Evolutionary conservation across 352 stramenopile species (phyloP), one percentile per base, ranked within the genome.

Genomic region (Globisporangium emineosum): DNA sequence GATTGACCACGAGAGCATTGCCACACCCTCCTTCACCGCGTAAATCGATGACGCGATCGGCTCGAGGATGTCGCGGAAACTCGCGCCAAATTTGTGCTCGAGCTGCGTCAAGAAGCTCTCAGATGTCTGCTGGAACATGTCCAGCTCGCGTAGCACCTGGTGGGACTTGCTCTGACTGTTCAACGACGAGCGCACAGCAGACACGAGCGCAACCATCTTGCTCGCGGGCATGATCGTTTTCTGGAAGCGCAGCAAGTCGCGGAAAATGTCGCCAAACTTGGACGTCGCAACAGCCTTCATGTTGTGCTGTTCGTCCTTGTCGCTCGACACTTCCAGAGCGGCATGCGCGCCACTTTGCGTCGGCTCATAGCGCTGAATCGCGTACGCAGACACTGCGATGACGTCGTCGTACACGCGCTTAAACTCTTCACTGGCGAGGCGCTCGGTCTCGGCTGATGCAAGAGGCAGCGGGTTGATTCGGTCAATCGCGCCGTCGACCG

Each of bases 111-210:
- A 29, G 49, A 94, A 94, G 57, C 79, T 94, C 19, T 95, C 83
- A 8, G 85, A 93, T 7, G 87, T 96, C 51, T 94, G 86, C 63
- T 97, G 86, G 49, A 97, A 92, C 79, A 94, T 90, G n/a, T 92
- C 81, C 12, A 95, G 56, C 45, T 96, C 89, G 25, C 88, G 84
- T 25, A 91, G 65, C n/a, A 96, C 52, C 42, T 96, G 85, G 17
- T 78, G 72, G 13, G 77, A 84, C 63, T 88, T 88, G 19, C 64
- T 69, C 13, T 76, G 59, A 7, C 73, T 87, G 6, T 25, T 82
- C 5, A 75, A 62, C 0, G 51, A 53, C 21, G 69, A 75, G 43
- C 68, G 71, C 33, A 77, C 71, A 1, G 76, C 72, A 1, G 61
- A 66, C 2, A 89, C 50, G 47, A 93, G 72, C 8, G 79, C 75